Conservation (phyloP, 371 early-diverging fungal species). For the Cokeromyces recurvatus region DNA sequence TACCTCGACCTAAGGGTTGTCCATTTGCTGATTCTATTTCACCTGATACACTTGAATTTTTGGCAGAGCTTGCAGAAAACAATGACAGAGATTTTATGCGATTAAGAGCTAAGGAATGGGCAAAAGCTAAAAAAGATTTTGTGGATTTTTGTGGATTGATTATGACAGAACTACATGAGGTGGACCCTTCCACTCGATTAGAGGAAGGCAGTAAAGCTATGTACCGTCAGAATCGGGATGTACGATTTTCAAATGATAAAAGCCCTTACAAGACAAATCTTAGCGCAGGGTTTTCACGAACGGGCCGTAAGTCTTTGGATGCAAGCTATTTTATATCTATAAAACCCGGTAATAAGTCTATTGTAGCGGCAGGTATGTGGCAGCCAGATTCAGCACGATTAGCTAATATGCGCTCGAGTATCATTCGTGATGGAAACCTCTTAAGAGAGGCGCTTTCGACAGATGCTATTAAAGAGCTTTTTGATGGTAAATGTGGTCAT, state of each 20-base stretch:
- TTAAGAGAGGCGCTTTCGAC: conserved; percentile 40
- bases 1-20: conserved; percentile 42
- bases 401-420: conserved; percentile 34
- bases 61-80: conserved; percentile 44
- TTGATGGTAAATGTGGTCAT: conserved; percentile 35
- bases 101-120: conserved; percentile 30
- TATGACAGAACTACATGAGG: conserved; percentile 34
- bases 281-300: conserved; percentile 43
- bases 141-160: conserved; percentile 46
- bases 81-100: conserved; percentile 53
- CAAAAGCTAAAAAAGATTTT: conserved; percentile 39
- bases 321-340: conserved; percentile 49
- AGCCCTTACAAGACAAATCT: conserved; percentile 50
- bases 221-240: conserved; percentile 52
- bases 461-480: conserved; percentile 38
- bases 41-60: conserved; percentile 44
- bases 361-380: conserved; percentile 46
- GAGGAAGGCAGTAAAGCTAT: conserved; percentile 47
- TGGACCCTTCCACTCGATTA: conserved; percentile 42
- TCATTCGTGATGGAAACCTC: conserved; percentile 36
- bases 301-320: conserved; percentile 43
- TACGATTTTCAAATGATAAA: conserved; percentile 56
- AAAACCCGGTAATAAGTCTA: conserved; percentile 32
- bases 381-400: conserved; percentile 31
- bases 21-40: conserved; percentile 52